Conservation (phyloP, 805 yeast species). For the Crinitomyces ghanaensis region DNA sequence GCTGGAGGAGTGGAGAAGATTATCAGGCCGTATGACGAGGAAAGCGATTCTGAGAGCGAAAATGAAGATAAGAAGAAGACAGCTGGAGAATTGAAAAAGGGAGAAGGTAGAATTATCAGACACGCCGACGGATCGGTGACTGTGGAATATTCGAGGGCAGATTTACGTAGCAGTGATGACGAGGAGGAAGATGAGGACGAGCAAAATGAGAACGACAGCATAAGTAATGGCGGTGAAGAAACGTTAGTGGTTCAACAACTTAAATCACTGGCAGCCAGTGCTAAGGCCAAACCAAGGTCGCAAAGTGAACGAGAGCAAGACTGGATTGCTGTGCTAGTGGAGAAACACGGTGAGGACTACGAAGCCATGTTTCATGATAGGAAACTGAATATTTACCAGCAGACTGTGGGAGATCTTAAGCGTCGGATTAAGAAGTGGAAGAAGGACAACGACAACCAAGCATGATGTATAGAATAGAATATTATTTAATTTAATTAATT, state of each 20-base stretch:
- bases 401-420: slow-evolving; percentile 72
- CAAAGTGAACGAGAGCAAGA: slow-evolving; percentile 64
- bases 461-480: too few relatives aligned
- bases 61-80: slow-evolving; percentile 32
- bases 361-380: slow-evolving; percentile 88
- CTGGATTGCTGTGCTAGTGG: slow-evolving; percentile 55
- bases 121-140: slow-evolving; percentile 57
- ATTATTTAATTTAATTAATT: background rate
- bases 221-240: slow-evolving; percentile 11
- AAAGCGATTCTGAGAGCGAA: slow-evolving; percentile 24
- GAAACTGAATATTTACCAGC: slow-evolving; percentile 72
- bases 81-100: slow-evolving; percentile 9
- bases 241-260: slow-evolving; percentile 59
- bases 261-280: slow-evolving; percentile 44
- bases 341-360: slow-evolving; percentile 80
- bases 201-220: slow-evolving; percentile 18
- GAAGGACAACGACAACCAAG: too few relatives aligned
- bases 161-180: too few relatives aligned
- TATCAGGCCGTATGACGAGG: slow-evolving; percentile 16
- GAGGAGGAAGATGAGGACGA: slow-evolving; percentile 20
- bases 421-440: slow-evolving; percentile 65
- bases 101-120: slow-evolving; percentile 60
- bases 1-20: slow-evolving; percentile 74
- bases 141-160: slow-evolving; percentile 55
- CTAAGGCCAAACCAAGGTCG: slow-evolving; percentile 36